phyloP scores from a whole-genome alignment of 2,329 filamentous ascomycete species.

The Didymellaceae sp. region DNA sequence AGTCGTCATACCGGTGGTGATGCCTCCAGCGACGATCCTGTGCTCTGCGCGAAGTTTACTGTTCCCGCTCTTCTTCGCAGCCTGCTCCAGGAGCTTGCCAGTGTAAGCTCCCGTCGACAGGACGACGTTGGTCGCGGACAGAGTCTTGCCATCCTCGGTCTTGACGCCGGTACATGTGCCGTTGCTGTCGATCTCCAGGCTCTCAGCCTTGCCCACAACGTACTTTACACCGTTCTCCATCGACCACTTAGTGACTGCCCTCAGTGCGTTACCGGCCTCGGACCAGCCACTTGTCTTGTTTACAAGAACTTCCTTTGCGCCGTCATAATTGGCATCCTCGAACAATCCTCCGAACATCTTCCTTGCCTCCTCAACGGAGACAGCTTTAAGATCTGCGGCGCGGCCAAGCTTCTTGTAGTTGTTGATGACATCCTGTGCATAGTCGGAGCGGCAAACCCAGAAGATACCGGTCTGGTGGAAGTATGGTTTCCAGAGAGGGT shows the following conservation, averaged over 20 bases:
- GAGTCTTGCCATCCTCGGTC: conserved; percentile 42
- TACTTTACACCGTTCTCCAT: conserved; percentile 66
- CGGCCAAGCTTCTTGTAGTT: conserved; percentile 59
- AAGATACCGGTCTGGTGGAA: conserved; percentile 62
- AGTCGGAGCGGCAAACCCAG: conserved; percentile 51
- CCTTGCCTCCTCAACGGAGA: conserved; percentile 59
- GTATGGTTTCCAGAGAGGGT: conserved; percentile 62
- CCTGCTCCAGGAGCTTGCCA: conserved; percentile 55
- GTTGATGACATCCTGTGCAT: conserved; percentile 56
- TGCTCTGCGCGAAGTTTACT: conserved; percentile 60
- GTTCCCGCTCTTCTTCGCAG: conserved; percentile 54
- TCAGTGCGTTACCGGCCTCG: conserved; percentile 65
- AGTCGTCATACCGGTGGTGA: conserved; percentile 56
- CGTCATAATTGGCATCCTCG: conserved; percentile 65
- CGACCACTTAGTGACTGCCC: conserved; percentile 60
- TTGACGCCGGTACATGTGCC: conserved; percentile 51
- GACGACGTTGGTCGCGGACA: conserved; percentile 38
- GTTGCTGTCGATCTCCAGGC: conserved; percentile 56
- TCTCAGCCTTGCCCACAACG: conserved; percentile 59
- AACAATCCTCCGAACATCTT: conserved; percentile 66
- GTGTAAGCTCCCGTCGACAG: conserved; percentile 54
- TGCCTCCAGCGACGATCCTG: conserved; percentile 64
- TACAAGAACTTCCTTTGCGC: conserved; percentile 65
- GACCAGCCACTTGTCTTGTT: conserved; percentile 69
- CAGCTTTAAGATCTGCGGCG: conserved; percentile 53